phyloP scores from a whole-genome alignment of 495 filamentous ascomycete species.

The Hypoxylon crocopeplum region DNA sequence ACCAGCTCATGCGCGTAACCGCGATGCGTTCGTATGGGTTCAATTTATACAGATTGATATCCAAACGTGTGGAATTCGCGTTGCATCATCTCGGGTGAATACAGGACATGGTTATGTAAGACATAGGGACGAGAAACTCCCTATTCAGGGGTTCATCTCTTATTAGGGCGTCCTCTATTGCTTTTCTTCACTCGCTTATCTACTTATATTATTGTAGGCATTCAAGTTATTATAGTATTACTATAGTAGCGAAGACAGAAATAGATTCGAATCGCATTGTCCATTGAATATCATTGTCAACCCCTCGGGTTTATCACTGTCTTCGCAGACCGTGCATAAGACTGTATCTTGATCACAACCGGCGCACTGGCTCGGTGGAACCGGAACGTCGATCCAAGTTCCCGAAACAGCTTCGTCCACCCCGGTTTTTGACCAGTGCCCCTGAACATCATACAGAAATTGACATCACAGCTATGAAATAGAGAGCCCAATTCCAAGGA shows the following conservation, averaged over 20 bases:
- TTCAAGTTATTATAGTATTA: too few relatives aligned
- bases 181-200: too few relatives aligned
- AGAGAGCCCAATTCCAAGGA: too few relatives aligned
- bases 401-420: constrained; percentile 18
- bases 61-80: constrained; percentile 24
- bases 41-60: constrained; percentile 12
- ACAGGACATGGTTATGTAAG: not conserved
- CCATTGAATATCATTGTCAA: not conserved
- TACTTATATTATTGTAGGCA: not conserved
- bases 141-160: constrained; percentile 11
- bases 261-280: too few relatives aligned
- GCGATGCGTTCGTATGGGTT: constrained; percentile 17
- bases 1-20: constrained; percentile 23
- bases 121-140: constrained; percentile 1
- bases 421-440: constrained; percentile 11
- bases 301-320: not conserved
- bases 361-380: constrained; percentile 3
- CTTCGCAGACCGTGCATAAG: too few relatives aligned
- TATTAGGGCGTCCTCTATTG: too few relatives aligned
- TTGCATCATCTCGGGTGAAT: constrained; percentile 23
- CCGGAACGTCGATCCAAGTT: constrained; percentile 17
- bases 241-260: too few relatives aligned
- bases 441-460: constrained; percentile 15
- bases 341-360: constrained; percentile 20
- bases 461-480: constrained; percentile 6